Evolutionary conservation across 345 rosid species (phyloP), one percentile per base, ranked within the genome.

Genomic region (Balakata baccata): DNA sequence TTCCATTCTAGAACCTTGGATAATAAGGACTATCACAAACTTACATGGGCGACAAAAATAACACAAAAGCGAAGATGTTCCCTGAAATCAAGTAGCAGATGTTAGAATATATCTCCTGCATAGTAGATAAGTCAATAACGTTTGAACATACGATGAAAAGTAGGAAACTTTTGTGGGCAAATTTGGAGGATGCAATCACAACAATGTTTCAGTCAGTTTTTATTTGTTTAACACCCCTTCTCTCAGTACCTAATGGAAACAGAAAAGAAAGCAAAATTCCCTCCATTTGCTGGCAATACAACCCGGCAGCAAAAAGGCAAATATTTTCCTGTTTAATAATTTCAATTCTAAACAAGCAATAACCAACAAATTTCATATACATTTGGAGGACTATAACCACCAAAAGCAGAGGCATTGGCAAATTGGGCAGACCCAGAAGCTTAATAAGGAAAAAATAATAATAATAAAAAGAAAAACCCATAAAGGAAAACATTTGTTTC

Each of bases 41-140:
- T 85, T 83, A 84, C 91, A 83, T 78, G 23, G 87, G 86, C 41
- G 89, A 85, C 62, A 85, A 72, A 81, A 85, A 87, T 71, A 87
- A 38, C 34, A 68, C 87, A 68, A 87, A 78, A 57, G 89, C 87
- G 50, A 71, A 81, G 25, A 84, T 59, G 74, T 85, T 85, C 60
- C 89, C 91, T 85, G 91, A 69, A 78, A 74, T 54, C 9, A 63
- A 57, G 37, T 22, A 47, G 46, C 18, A 45, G 11, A 22, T 3
- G 56, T 70, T 29, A 66, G 56, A 65, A 7, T 14, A 63, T 18
- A 50, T 23, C 3, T 53, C 38, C 20, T 13, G 2, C 0, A 11
- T 9, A 8, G 18, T 13, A 34, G 11, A 50, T 0, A 51, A 53
- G 47, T 58, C 74, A 39, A 56, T 16, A 54, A 60, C 50, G 22